Conservation (phyloP, 192 early-diverging fungal species). For the Gaertneriomyces semiglobifer region DNA sequence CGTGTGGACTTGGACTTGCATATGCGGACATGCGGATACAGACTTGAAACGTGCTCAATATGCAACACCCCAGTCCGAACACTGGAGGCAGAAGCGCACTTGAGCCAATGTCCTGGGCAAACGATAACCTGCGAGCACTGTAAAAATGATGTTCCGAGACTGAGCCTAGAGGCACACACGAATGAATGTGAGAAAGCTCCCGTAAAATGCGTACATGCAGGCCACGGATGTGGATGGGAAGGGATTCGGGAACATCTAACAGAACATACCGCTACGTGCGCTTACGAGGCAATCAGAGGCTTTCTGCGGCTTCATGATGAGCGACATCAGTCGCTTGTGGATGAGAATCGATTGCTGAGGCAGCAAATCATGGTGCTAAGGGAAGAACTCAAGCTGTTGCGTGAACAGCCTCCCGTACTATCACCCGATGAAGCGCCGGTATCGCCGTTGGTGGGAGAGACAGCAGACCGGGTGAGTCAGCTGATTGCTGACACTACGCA, state of each 20-base stretch:
- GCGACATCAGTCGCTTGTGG: conserved; percentile 36
- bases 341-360: conserved; percentile 48
- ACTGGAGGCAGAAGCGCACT: conserved; percentile 38
- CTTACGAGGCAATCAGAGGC: conserved; percentile 59
- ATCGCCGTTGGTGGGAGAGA: not conserved
- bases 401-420: not conserved
- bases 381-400: conserved; percentile 14
- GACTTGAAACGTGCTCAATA: conserved; percentile 50
- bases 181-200: conserved; percentile 37
- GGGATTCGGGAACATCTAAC: conserved; percentile 42
- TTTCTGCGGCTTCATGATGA: conserved; percentile 48
- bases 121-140: not conserved
- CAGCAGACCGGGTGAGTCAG: conserved; percentile 3
- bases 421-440: not conserved
- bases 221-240: conserved; percentile 61
- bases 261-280: conserved; percentile 50
- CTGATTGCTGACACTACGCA: conserved; percentile 9
- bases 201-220: conserved; percentile 32
- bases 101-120: not conserved
- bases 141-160: not conserved
- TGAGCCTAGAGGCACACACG: conserved; percentile 45
- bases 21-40: conserved; percentile 54
- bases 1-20: conserved; percentile 58
- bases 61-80: conserved; percentile 52
- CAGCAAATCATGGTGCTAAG: conserved; percentile 6